phyloP scores from a whole-genome alignment of 306 rosid species.

The Prunus mongolica region DNA sequence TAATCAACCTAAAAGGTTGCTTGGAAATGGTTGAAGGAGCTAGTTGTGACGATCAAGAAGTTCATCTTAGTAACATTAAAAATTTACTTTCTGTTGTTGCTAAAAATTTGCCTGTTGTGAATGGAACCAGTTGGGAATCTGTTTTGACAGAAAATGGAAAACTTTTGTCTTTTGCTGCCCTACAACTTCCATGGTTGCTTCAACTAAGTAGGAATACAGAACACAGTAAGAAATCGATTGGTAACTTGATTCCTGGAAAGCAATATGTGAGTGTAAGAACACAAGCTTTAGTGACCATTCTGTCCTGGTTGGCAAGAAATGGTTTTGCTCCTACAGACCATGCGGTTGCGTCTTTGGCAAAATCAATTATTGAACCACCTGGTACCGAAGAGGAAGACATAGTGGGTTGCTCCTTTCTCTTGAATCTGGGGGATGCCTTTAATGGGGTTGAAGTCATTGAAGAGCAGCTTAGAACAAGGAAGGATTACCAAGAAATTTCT shows the following conservation, averaged over 20 bases:
- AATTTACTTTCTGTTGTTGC: conserved; percentile 46
- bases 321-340: conserved; percentile 82
- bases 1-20: conserved; percentile 38
- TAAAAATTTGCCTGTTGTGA: conserved; percentile 60
- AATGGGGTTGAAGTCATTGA: conserved; percentile 90
- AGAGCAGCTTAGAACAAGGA: conserved; percentile 77
- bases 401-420: conserved; percentile 68
- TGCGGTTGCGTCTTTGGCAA: conserved; percentile 73
- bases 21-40: conserved; percentile 37
- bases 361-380: conserved; percentile 71
- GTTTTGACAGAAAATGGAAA: conserved; percentile 79
- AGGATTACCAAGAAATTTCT: conserved; percentile 71
- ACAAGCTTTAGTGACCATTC: conserved; percentile 72
- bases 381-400: conserved; percentile 73
- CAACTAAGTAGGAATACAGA: conserved; percentile 63
- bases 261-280: conserved; percentile 48
- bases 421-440: conserved; percentile 86
- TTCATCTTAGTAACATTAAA: conserved; percentile 47
- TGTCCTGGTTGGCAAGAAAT: conserved; percentile 92
- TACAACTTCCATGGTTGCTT: conserved; percentile 87
- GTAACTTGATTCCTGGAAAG: conserved; percentile 40
- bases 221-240: conserved; percentile 29
- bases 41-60: conserved; percentile 49
- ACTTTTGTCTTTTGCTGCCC: conserved; percentile 69
- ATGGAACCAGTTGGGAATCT: conserved; percentile 61